These are phyloP conservation scores for Exidia glandulosa DNA, from an alignment of 768 basidiomycete species.

Conservation along the genomic window DNA sequence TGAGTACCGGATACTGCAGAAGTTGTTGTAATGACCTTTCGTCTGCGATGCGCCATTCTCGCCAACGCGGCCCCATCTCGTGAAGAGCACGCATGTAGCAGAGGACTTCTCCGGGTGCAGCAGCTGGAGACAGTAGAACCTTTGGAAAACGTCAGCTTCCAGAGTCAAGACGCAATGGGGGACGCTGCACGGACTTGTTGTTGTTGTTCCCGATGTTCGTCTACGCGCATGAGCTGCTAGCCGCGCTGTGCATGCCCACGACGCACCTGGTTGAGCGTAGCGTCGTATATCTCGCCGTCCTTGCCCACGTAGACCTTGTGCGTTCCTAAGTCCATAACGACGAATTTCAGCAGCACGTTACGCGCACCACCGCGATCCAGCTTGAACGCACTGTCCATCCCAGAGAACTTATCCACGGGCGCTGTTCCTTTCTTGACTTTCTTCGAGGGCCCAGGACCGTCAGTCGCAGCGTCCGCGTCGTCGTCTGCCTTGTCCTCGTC, in stretches of 20 bases:
- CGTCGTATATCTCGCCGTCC: conserved; percentile 38
- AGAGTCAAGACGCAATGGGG: background rate
- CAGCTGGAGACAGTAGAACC: conserved; percentile 50
- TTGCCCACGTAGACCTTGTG: conserved; percentile 37
- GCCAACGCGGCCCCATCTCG: conserved; percentile 54
- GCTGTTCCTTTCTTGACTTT: conserved; percentile 46
- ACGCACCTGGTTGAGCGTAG: conserved; percentile 29
- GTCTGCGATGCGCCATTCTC: conserved; percentile 38
- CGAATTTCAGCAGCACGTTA: background rate
- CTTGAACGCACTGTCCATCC: conserved; percentile 32
- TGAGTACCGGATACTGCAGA: too few relatives aligned
- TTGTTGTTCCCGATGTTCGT: conserved; percentile 36
- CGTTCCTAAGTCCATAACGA: conserved; percentile 31
- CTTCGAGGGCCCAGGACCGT: conserved; percentile 6
- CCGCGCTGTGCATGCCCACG: too few relatives aligned
- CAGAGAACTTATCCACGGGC: conserved; percentile 40
- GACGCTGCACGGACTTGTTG: conserved; percentile 29
- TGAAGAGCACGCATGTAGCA: conserved; percentile 30
- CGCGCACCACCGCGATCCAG: background rate
- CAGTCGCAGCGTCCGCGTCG: background rate
- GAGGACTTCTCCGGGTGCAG: conserved; percentile 35
- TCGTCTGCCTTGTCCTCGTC: background rate
- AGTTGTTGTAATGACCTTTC: conserved; percentile 28
- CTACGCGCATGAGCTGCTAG: conserved; percentile 25
- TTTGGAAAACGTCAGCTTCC: conserved; percentile 9